Base-by-base conservation (phyloP, 1,284 basidiomycete genomes). In the Phellopilus nigrolimitatus region DNA sequence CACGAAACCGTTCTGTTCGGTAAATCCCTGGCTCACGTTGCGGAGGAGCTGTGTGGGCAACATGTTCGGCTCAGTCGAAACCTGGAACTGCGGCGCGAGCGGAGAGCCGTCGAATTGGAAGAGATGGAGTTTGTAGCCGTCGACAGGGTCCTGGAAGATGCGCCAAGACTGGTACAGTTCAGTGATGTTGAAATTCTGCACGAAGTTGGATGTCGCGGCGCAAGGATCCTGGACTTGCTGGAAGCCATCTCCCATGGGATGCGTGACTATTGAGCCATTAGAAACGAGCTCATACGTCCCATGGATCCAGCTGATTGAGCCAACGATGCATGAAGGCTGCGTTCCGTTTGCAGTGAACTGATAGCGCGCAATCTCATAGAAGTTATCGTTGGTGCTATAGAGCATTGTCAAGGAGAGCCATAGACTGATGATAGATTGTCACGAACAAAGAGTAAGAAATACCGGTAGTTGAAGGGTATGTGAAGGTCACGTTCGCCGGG, bases 191-290 rank as follows among this genome's bases (percentile, higher is more conserved):
- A 91, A 95, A 52, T 74, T 69, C 61, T 91, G 83, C 62, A 95
- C 79, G 64, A 92, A 83, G 66, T 92, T 91, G 24, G 91, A 91
- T 4, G 78, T 72, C 3, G 91, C 87, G 1, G 85, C 87, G 63
- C 94, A 97, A 0, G 90, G 83, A 60, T 94, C 86, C 72, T 97
- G 91, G 42, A 95, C 79, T 71, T 94, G 91, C 65, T 95, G 90
- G 68, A 80, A 90, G 12, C 93, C 93, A 64, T 97, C 93, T 12
- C 73, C 76, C 57, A 88, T 78, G 1, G 91, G 88, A 1, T 63
- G 71, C 61, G 90, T 68, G 34, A 76, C 64, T 54, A 97, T 82
- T 9, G 89, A 91, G 9, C 90, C 90, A 64, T 95, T 93, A 50
- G 70, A 27, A 54, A 80, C 68, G 38, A 90, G 67, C 0, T 62